phyloP scores from a whole-genome alignment of 106 monocot genomes.

The Dioscorea zingiberensis region DNA sequence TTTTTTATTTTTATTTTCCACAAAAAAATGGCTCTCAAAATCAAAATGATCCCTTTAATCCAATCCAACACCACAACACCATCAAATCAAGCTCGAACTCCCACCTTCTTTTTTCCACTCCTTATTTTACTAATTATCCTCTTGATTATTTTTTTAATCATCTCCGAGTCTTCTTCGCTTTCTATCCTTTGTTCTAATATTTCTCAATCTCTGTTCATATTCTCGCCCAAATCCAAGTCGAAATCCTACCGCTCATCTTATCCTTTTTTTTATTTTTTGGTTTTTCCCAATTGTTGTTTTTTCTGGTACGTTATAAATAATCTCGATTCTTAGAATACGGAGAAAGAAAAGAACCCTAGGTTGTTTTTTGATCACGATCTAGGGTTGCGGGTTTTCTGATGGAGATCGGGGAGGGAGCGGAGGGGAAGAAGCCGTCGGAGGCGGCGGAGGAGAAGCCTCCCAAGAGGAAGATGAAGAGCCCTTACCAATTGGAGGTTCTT shows the following conservation, averaged over 20 bases:
- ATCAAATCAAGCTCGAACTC: neutral
- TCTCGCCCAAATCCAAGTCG: conserved; percentile 10
- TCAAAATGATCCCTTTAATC: too few relatives aligned
- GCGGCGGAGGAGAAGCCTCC: conserved; percentile 31
- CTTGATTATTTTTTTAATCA: neutral
- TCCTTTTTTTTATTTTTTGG: neutral
- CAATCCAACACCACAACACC: too few relatives aligned
- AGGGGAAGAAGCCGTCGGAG: conserved; percentile 20
- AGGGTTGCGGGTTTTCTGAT: conserved; percentile 18
- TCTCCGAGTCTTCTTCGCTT: too few relatives aligned
- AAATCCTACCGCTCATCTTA: conserved; percentile 30
- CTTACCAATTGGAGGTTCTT: conserved; percentile 88
- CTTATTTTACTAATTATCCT: neutral
- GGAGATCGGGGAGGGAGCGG: conserved; percentile 30
- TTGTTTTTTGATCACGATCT: conserved; percentile 2
- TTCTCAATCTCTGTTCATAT: conserved; percentile 4
- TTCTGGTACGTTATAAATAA: conserved; percentile 15
- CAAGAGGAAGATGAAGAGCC: conserved; percentile 96
- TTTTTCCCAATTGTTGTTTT: neutral
- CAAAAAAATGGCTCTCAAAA: neutral
- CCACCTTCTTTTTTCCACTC: neutral
- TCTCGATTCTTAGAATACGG: neutral
- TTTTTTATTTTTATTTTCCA: neutral
- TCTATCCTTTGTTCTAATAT: neutral
- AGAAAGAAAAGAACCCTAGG: conserved; percentile 4